Conservation (phyloP, 1,139 yeast species). For the Lodderomyces elongisporus region DNA sequence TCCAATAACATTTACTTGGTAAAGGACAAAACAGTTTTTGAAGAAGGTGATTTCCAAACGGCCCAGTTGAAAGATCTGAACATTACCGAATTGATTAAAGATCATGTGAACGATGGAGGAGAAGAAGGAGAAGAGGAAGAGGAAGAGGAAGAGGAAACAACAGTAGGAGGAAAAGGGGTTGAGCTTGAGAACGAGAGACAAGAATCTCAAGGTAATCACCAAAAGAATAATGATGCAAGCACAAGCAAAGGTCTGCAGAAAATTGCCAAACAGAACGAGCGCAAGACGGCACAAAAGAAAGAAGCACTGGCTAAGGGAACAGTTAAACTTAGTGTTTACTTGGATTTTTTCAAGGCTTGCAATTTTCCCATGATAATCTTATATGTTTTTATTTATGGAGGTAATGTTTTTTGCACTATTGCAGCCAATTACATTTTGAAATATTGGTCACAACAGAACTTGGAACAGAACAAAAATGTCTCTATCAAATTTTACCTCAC, state of each 20-base stretch:
- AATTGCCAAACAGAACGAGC: slow-evolving; percentile 14
- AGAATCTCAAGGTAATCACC: slow-evolving; percentile 3
- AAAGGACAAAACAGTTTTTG: slow-evolving; percentile 24
- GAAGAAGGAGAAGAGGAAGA: slow-evolving; percentile 14
- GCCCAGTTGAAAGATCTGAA: slow-evolving; percentile 18
- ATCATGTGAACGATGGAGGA: slow-evolving; percentile 14
- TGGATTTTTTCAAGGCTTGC: slow-evolving; percentile 31
- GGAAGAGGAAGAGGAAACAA: slow-evolving; percentile 12
- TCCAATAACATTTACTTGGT: slow-evolving; percentile 28
- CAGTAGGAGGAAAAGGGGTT: slow-evolving; percentile 1
- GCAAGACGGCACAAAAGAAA: slow-evolving; percentile 20
- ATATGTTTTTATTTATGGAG: slow-evolving; percentile 20
- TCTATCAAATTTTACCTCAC: slow-evolving; percentile 19
- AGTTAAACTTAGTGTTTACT: slow-evolving; percentile 27
- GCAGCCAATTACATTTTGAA: slow-evolving; percentile 27
- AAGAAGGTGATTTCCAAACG: slow-evolving; percentile 29
- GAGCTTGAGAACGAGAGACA: too few relatives aligned
- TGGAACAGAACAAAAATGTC: slow-evolving; percentile 16
- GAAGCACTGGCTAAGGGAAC: slow-evolving; percentile 27
- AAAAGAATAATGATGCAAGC: slow-evolving; percentile 17
- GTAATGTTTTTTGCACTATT: slow-evolving; percentile 19
- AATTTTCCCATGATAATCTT: slow-evolving; percentile 21
- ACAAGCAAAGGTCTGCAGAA: slow-evolving; percentile 19
- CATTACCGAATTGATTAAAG: slow-evolving; percentile 21
- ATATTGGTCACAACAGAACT: slow-evolving; percentile 32